Percentiles rank a stretch among this genome's conserved stretches.
Evolutionary conservation across 148 eudicot species (phyloP).

Genomic region (Cornus suecica): DNA sequence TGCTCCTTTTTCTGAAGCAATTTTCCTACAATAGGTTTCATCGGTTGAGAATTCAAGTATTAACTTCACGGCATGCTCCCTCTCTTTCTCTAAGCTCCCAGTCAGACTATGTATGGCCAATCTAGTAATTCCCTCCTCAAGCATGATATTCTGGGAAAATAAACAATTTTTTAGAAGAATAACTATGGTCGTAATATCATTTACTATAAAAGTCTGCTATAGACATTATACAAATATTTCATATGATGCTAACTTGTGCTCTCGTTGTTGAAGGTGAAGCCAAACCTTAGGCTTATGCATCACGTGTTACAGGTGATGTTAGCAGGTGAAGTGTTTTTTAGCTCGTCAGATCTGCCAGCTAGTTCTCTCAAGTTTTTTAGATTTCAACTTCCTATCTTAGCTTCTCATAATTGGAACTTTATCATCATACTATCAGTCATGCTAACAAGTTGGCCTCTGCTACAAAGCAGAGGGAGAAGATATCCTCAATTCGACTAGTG

Average conservation of each 20-base stretch:
- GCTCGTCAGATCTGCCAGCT: background rate
- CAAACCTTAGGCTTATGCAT: background rate
- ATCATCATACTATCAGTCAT: background rate
- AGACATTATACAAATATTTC: background rate
- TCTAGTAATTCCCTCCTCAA: slow-evolving; percentile 54
- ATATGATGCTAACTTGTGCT: background rate
- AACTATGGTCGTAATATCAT: background rate
- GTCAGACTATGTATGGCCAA: slow-evolving; percentile 54
- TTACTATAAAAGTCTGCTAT: background rate
- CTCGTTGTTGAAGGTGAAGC: background rate
- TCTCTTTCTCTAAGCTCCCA: slow-evolving; percentile 58
- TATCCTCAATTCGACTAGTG: too few species aligned
- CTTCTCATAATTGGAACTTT: background rate
- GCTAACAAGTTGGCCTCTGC: background rate
- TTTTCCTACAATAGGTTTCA: slow-evolving; percentile 44
- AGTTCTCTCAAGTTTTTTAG: background rate
- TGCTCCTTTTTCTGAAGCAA: slow-evolving; percentile 73
- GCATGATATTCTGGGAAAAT: slow-evolving; percentile 43
- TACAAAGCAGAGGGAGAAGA: background rate
- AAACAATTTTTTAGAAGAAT: slow-evolving; percentile 2
- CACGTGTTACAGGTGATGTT: background rate
- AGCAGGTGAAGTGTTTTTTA: background rate
- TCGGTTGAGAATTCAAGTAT: slow-evolving; percentile 49
- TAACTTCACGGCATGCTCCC: slow-evolving; percentile 53
- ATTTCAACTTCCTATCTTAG: background rate